A percentile compares a stretch with the other conserved stretches of the same genome.
Evolutionary conservation across 202 grass and related monocot species (phyloP).

Genomic region (Musa balbisiana): DNA sequence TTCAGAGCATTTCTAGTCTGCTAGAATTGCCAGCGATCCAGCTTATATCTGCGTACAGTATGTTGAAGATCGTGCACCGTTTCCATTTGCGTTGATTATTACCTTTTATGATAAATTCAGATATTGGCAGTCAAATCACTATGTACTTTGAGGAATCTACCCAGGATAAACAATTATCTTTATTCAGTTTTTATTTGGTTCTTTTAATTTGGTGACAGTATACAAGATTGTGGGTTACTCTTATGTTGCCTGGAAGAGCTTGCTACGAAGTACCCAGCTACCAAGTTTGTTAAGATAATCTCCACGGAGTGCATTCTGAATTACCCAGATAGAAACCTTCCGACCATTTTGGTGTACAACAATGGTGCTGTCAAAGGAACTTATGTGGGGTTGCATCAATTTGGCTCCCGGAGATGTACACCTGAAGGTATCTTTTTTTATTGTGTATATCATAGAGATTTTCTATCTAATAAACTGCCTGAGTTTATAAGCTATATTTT

Average conservation of each 20-base stretch:
- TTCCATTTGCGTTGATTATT: background rate
- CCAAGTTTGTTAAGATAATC: conserved; percentile 97
- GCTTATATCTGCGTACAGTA: background rate
- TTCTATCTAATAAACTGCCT: background rate
- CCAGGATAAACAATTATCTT: background rate
- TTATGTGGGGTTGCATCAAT: conserved; percentile 68
- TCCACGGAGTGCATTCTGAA: conserved; percentile 93
- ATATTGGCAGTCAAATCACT: background rate
- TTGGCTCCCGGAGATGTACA: conserved; percentile 75
- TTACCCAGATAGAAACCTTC: conserved; percentile 85
- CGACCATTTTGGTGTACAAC: conserved; percentile 96
- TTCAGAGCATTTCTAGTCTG: too few species aligned
- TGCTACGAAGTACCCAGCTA: conserved; percentile 62
- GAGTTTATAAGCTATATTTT: background rate
- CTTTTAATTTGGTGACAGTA: conserved; percentile 42
- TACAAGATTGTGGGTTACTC: conserved; percentile 81
- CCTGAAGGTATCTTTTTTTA: conserved; percentile 69
- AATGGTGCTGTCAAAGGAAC: conserved; percentile 94
- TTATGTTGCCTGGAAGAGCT: conserved; percentile 79
- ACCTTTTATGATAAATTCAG: too few species aligned
- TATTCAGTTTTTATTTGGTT: background rate
- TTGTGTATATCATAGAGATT: background rate
- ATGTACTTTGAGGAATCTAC: background rate
- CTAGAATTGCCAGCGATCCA: background rate
- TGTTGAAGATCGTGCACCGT: background rate